Evolutionary conservation across 352 stramenopile genomes (phyloP), one percentile per base, ranked within the genome.

Genomic region (Globisporangium cylindrosporum): DNA sequence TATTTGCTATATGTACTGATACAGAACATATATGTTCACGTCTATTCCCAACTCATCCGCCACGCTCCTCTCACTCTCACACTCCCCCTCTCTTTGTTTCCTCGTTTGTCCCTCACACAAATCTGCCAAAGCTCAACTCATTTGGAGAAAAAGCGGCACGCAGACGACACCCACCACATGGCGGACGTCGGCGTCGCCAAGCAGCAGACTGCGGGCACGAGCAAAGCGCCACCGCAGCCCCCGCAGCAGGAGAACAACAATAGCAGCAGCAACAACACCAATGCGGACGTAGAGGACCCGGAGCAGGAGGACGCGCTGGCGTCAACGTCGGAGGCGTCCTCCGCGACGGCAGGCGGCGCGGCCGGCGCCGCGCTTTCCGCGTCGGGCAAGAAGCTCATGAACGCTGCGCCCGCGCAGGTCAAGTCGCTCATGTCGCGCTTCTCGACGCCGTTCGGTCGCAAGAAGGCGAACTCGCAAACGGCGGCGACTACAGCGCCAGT

Each of bases 351-450:
- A 10, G 9, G 43, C 1, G 20, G n/a, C 0, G 34, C 64, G 22
- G 9, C 56, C 0, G 20, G 29, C 3, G 53, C 53, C 6, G 58
- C 48, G 48, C 25, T 70, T 36, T 70, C 65, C 43, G 34, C 57
- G 22, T 70, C 65, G 0, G 57, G 58, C 18, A 70, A 70, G 58
- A 70, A 70, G 58, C 65, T 70, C 48, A 70, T 70, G 65, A 70
- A 64, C 57, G 65, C 65, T 10, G 58, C 65, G 20, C 65, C 65
- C 1, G 65, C 65, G 65, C 65, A 66, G 20, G 65, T 65, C 34
- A 70, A 70, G 36, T 70, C 65, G 48, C 65, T 70, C 48, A 70
- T 70, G 65, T 70, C 65, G 57, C 65, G 65, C 57, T 70, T 70
- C 58, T 70, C 65, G 34, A 70, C 65, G 9, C 65, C 65, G 1